Evolutionary conservation across 306 rosid species (phyloP).

Genomic region (Dalbergia cochinchinensis): DNA sequence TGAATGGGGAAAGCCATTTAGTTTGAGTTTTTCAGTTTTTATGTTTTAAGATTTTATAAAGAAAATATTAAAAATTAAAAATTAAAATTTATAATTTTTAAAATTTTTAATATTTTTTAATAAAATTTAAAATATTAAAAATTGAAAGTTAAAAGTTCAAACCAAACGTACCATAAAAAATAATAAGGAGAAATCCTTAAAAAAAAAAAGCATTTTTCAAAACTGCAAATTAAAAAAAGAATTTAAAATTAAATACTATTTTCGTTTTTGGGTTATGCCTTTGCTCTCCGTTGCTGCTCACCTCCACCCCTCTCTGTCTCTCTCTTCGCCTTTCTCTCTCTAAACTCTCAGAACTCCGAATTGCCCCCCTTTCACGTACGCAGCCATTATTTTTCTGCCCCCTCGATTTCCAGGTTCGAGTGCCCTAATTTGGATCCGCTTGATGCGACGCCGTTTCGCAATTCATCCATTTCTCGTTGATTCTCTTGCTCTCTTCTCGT

Average conservation of each 20-base stretch:
- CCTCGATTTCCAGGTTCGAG: conserved; percentile 76
- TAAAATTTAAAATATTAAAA: too few species aligned
- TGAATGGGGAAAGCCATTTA: too few species aligned
- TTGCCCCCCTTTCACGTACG: conserved; percentile 56
- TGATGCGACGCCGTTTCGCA: conserved; percentile 32
- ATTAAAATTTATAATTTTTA: too few species aligned
- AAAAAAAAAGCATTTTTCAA: too few species aligned
- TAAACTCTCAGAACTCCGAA: conserved; percentile 69
- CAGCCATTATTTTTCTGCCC: conserved; percentile 48
- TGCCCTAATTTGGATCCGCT: conserved; percentile 63
- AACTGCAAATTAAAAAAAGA: neutral
- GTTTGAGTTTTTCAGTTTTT: too few species aligned
- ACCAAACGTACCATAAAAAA: too few species aligned
- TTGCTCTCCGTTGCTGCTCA: conserved; percentile 55
- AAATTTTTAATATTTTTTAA: too few species aligned
- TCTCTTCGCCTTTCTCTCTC: conserved; percentile 61
- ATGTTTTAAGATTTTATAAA: too few species aligned
- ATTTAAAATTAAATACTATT: conserved; percentile 2
- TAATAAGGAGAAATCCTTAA: too few species aligned
- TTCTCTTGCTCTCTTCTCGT: neutral
- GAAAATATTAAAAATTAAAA: too few species aligned
- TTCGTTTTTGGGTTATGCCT: conserved; percentile 64
- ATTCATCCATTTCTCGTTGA: neutral
- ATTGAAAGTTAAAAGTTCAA: too few species aligned
- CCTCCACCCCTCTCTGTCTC: conserved; percentile 45